phyloP scores from a whole-genome alignment of 495 filamentous ascomycete genomes.

The Penicillium paradoxum region DNA sequence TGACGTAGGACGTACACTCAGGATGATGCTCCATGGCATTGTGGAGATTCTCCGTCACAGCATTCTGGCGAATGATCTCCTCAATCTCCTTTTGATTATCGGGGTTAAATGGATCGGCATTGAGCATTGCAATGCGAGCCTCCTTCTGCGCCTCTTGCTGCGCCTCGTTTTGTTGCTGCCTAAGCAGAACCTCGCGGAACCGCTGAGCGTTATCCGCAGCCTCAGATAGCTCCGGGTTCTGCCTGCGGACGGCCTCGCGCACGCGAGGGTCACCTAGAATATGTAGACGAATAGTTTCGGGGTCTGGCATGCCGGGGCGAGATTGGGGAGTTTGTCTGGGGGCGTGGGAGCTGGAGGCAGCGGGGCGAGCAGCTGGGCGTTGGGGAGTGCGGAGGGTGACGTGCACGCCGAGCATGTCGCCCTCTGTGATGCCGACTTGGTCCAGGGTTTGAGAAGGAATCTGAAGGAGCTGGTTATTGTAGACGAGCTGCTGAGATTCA shows the following conservation, averaged over 20 bases:
- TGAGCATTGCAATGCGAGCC: conserved; percentile 72
- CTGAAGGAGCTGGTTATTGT: conserved; percentile 77
- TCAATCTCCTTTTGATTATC: conserved; percentile 91
- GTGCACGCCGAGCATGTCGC: conserved; percentile 88
- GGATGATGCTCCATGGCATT: conserved; percentile 95
- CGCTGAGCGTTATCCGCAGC: conserved; percentile 71
- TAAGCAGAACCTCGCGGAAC: conserved; percentile 65
- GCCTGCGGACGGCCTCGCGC: conserved; percentile 59
- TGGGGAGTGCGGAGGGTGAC: conserved; percentile 41
- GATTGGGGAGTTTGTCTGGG: conserved; percentile 38
- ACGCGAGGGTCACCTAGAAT: conserved; percentile 73
- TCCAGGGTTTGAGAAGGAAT: conserved; percentile 75
- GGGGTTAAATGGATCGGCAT: conserved; percentile 86
- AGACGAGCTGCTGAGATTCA: conserved; percentile 59
- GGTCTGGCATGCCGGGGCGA: conserved; percentile 51
- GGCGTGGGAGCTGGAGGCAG: conserved; percentile 26
- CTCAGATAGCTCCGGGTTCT: conserved; percentile 68
- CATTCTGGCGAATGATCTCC: conserved; percentile 92
- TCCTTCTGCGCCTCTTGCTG: conserved; percentile 68
- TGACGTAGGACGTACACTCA: conserved; percentile 60
- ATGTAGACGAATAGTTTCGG: conserved; percentile 78
- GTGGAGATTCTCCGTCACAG: conserved; percentile 89
- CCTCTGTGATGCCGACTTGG: conserved; percentile 76
- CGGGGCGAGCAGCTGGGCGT: conserved; percentile 5
- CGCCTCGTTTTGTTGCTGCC: conserved; percentile 61